Base-by-base conservation (phyloP, 176 grass and related monocot genomes). In the Hordeum vulgare region DNA sequence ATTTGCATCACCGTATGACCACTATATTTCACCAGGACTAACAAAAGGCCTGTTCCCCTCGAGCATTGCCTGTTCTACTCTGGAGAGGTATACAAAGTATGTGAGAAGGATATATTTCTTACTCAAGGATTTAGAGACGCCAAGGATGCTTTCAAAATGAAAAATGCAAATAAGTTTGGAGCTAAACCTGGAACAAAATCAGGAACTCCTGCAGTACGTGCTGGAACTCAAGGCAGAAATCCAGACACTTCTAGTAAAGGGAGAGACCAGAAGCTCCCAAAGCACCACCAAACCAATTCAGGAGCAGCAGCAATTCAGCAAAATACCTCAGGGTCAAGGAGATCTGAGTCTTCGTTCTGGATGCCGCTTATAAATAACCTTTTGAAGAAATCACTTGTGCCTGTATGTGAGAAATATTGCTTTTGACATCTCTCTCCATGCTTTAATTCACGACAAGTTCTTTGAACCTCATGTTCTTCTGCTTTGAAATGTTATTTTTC, bases 61-160 rank as follows among this genome's bases (percentile, higher is more conserved):
- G 96, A 98, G 73, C 96, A 98, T 71, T 98, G 96, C 61, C 88
- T 98, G 80, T 98, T 98, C 90, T 98, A 95, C 75, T 88, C 90
- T 73, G 96, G 90, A 78, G 93, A 93, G 61, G 34, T 93, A 76
- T 95, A 87, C 84, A 90, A 91, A 87, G 82, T 98, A 88, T 98
- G 96, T 68, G 88, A 98, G 83, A 91, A 80, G 27, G 96, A 95
- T 54, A 53, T 26, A 17, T 98, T 98, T 86, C 82, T 98, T 84
- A 79, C 89, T 63, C 93, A 91, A 89, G 96, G 96, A 75, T 91
- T 88, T 83, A 95, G 62, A 88, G 90, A 94, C 85, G 93, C 87
- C 66, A 98, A 98, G 90, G 96, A 98, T 56, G 37, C 68, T 78
- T 93, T 91, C 77, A 98, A 95, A 90, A 91, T 80, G 74, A 98